Base-by-base conservation (phyloP, 2,329 filamentous ascomycete genomes). In the Alternaria sp. region DNA sequence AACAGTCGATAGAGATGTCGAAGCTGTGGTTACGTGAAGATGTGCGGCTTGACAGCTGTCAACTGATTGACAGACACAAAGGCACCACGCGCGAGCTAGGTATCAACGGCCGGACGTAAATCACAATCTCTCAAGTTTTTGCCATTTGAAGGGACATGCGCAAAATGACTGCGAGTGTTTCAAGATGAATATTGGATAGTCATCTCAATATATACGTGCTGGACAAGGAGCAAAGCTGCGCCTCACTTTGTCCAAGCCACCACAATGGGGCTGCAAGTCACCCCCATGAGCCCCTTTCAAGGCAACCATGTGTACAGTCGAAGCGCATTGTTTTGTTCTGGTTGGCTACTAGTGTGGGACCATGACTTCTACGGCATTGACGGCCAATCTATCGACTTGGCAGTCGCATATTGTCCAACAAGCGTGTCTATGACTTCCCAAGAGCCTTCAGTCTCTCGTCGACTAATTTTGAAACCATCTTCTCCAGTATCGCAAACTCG, bases 391-490 rank as follows among this genome's bases (percentile, higher is more conserved):
- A 48, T 47, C 22, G 16, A 47, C 53, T 60, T 57, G 53, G 57
- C 49, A 4, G 2, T 4, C 2, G 28, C 22, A 14, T 4, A 7
- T 18, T 20, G n/a, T n/a, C 9, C 49, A 30, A 41, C 24, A 41
- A 18, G 26, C 9, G 36, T 44, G 43, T 28, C 47, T 46, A 28
- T 63, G 67, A 77, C 54, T 75, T 77, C 4, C 74, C 73, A 52
- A 76, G 62, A 5, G 70, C 64, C 73, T 83, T 82, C 74, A 91
- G 77, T 74, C 85, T 89, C 78, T 91, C 88, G 36, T 93, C 90
- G 14, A 97, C 89, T 64, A 96, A 85, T 68, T 87, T 88, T 72
- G 88, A 84, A 24, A 85, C 80, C 79, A 85, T 83, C 74, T 83
- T 84, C 72, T 83, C 82, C 65, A 85, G 64, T 79, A 74, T 85